Conservation (phyloP, 1,139 yeast genomes). For the Pichia sp. region DNA sequence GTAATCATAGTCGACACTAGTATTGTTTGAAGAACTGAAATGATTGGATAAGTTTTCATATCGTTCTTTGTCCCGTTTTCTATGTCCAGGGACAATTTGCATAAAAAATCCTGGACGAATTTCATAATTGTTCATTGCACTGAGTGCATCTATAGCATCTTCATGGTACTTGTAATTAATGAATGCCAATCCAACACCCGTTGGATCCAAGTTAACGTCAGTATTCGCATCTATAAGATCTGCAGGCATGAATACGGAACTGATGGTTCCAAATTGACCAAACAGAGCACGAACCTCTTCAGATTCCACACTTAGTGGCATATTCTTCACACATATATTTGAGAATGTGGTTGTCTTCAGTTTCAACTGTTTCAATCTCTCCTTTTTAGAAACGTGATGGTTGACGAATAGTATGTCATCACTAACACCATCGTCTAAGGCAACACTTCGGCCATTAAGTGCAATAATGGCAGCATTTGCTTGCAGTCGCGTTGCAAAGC, state of each 20-base stretch:
- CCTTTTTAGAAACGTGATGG: slow-evolving; percentile 46
- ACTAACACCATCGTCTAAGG: slow-evolving; percentile 25
- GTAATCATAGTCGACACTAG: too few relatives aligned
- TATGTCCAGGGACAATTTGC: slow-evolving; percentile 32
- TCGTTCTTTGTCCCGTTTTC: slow-evolving; percentile 27
- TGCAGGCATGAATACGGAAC: slow-evolving; percentile 39
- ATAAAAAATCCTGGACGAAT: slow-evolving; percentile 23
- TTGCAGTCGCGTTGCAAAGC: slow-evolving; percentile 33
- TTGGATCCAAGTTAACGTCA: too few relatives aligned
- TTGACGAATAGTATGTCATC: slow-evolving; percentile 38
- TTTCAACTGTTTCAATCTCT: slow-evolving; percentile 32
- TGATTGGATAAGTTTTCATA: slow-evolving; percentile 15
- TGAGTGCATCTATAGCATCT: slow-evolving; percentile 29
- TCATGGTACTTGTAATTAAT: slow-evolving; percentile 32
- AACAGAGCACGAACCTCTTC: slow-evolving; percentile 30
- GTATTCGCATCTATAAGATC: slow-evolving; percentile 19
- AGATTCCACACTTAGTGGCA: slow-evolving; percentile 30
- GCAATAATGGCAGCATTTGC: slow-evolving; percentile 39
- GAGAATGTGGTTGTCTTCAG: slow-evolving; percentile 33
- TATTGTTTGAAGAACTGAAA: too few relatives aligned
- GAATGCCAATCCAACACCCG: slow-evolving; percentile 24
- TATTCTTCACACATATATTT: slow-evolving; percentile 40
- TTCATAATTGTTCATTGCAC: slow-evolving; percentile 26
- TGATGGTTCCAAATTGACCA: slow-evolving; percentile 34
- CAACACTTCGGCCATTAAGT: slow-evolving; percentile 40